Percentiles rank a stretch among this genome's conserved stretches.
These are phyloP conservation scores for Lentinus brumalis DNA, from an alignment of 768 basidiomycete species.

Conservation along the genomic window DNA sequence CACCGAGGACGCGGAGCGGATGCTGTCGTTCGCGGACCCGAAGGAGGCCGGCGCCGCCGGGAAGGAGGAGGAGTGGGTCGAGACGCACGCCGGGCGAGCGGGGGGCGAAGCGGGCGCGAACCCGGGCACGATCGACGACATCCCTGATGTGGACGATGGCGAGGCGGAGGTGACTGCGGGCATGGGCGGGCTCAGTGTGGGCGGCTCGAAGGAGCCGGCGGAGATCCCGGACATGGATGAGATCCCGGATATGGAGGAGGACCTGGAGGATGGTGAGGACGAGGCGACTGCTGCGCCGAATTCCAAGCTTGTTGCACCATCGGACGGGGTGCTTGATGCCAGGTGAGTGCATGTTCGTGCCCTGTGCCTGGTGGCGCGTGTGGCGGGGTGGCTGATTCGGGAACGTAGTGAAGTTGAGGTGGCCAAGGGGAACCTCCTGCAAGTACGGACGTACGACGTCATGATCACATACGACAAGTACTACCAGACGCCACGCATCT, in stretches of 20 bases:
- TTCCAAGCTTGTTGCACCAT: constrained; percentile 38
- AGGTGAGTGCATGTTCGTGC: constrained; percentile 41
- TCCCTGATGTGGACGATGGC: constrained; percentile 79
- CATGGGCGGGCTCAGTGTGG: constrained; percentile 30
- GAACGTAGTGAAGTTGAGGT: constrained; percentile 56
- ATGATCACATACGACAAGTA: constrained; percentile 99
- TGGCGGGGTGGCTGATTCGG: neutral
- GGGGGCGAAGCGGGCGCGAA: constrained; percentile 55
- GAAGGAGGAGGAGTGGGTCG: constrained; percentile 91
- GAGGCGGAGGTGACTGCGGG: constrained; percentile 32
- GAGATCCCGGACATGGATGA: constrained; percentile 95
- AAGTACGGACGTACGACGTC: constrained; percentile 98
- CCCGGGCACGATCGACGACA: constrained; percentile 75
- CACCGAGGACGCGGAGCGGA: constrained; percentile 94
- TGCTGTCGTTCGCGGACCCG: constrained; percentile 79
- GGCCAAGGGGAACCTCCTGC: constrained; percentile 81
- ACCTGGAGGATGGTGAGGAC: constrained; percentile 83
- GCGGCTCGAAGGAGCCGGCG: constrained; percentile 33
- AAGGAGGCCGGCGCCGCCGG: constrained; percentile 41
- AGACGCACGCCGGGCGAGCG: constrained; percentile 88
- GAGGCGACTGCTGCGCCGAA: constrained; percentile 74
- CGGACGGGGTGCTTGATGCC: constrained; percentile 44
- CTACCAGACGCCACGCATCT: constrained; percentile 97
- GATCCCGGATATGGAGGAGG: constrained; percentile 99
- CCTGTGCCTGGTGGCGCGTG: neutral